These are phyloP conservation scores for Coemansia sp. DNA, from an alignment of 192 early-diverging fungal genomes.

Conservation along the genomic window DNA sequence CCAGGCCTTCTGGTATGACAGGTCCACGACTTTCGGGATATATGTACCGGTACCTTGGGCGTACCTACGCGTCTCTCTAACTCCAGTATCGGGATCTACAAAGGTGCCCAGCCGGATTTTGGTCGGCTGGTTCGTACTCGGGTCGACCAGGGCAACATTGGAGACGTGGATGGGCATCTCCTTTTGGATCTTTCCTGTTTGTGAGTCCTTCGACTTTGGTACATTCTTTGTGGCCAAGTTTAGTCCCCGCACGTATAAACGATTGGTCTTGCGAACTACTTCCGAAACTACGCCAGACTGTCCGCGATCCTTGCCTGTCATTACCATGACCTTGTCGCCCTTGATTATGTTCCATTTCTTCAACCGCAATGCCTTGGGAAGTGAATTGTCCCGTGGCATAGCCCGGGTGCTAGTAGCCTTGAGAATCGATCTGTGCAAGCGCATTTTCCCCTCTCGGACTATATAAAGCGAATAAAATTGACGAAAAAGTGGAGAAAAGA, in stretches of 20 bases:
- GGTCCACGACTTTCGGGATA: conserved; percentile 35
- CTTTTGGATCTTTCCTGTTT: conserved; percentile 62
- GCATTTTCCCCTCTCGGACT: conserved; percentile 21
- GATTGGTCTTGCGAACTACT: conserved; percentile 65
- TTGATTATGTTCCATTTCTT: conserved; percentile 66
- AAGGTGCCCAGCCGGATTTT: conserved; percentile 28
- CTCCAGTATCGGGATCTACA: conserved; percentile 30
- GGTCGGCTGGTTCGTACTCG: conserved; percentile 51
- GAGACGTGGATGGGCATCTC: conserved; percentile 74
- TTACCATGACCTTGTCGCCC: conserved; percentile 68
- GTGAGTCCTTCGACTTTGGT: conserved; percentile 62
- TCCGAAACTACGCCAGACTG: conserved; percentile 66
- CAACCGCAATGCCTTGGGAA: conserved; percentile 52
- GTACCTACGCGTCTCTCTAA: conserved; percentile 35
- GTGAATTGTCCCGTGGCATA: conserved; percentile 39
- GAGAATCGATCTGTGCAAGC: conserved; percentile 45
- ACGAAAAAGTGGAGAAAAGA: background rate
- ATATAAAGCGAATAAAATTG: background rate
- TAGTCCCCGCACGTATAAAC: conserved; percentile 64
- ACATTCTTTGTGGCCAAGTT: conserved; percentile 66
- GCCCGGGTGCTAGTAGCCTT: conserved; percentile 27
- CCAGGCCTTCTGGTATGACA: conserved; percentile 50
- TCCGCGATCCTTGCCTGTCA: conserved; percentile 67
- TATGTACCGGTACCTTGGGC: conserved; percentile 34
- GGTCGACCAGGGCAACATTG: conserved; percentile 75